Base-by-base conservation (phyloP, 1,139 yeast species). In the Blastobotrys niveus region DNA sequence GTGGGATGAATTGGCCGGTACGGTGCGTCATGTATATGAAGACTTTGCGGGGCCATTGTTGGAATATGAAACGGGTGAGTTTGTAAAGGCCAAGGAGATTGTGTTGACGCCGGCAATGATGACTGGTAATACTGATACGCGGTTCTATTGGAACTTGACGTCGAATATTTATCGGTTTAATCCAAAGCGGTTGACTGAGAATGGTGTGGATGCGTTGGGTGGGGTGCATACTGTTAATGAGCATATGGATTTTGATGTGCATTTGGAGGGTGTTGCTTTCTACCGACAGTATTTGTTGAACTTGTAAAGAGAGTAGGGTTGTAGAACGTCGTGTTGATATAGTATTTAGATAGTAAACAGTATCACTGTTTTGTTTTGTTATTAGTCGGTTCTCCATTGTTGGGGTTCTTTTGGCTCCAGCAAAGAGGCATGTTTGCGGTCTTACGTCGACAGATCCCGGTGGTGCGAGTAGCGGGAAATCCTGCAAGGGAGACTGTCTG, bases 81-180 rank as follows among this genome's bases (percentile, higher is more conserved):
- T 38, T 24, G 21, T 14, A n/a, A 29, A 38, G 31, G 34, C 48
- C 8, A 17, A 33, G 26, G 42, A 44, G 30, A 22, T 77, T 21
- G 65, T 80, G 26, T 68, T 82, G 42, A 68, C 88, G 1, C 93
- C 95, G 9, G 68, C 76, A 17, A 59, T 84, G 42, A 76, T 83
- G 77, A 73, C 85, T 5, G 95, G 85, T 26, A 87, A 86, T 63
- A 87, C 96, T 2, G 96, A 87, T 61, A 86, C 95, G 7, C 75
- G 77, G 59, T 75, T 77, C 60, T 86, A 83, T 66, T 84, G 93
- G 89, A 64, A 70, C 42, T 70, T 87, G 59, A 76, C 88, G n/a
- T 69, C 71, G 45, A 77, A 83, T 60, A 84, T 88, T 48, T 85
- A 73, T 70, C 74, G 96, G 55, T 81, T 73, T 62, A 60, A 73